Evolutionary conservation across 2,329 filamentous ascomycete species (phyloP), one percentile per base, ranked within the genome.

Genomic region (Saccharata proteae): DNA sequence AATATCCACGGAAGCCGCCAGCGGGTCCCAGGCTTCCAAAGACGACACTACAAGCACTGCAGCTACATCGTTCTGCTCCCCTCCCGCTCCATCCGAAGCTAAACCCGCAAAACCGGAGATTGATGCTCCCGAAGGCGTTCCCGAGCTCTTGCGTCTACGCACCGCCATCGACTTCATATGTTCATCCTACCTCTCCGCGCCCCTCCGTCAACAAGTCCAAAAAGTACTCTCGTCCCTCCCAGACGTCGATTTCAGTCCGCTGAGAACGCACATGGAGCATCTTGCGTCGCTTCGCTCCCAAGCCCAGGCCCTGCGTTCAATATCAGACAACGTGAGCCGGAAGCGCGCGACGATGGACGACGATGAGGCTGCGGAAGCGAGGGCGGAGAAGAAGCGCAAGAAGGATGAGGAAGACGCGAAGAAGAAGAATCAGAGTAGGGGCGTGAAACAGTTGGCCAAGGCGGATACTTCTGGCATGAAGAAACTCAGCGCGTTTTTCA

Each of bases 401-500:
- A 74, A 79, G 58, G 85, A 93, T 30, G 88, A 93, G 39, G 86
- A 93, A 37, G 86, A 93, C 37, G 80, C 78, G 60, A 78, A 74
- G 54, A 86, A 77, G 57, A 86, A 92, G 59, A 73, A 71, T 3
- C 71, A 82, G 58, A 90, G 80, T 39, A 67, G 75, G 16, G 86
- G 74, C 1, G 74, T 94, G 1, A 77, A 76, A 50, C 71, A 86
- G 28, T 54, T 98, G 47, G 80, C 80, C 53, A 98, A 96, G 61
- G 88, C 86, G 28, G 81, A 96, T 57, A 86, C 80, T 0, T 73
- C 61, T 14, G 90, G 90, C 2, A 98, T 98, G 90, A 90, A 81
- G 69, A 98, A 96, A 64, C 71, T 98, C 71, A 93, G 82, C 51
- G 72, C 77, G 39, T 98, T 98, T 59, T 98, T 98, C 55, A 74